Conservation (phyloP, 345 rosid genomes). For the Camelina sativa region DNA sequence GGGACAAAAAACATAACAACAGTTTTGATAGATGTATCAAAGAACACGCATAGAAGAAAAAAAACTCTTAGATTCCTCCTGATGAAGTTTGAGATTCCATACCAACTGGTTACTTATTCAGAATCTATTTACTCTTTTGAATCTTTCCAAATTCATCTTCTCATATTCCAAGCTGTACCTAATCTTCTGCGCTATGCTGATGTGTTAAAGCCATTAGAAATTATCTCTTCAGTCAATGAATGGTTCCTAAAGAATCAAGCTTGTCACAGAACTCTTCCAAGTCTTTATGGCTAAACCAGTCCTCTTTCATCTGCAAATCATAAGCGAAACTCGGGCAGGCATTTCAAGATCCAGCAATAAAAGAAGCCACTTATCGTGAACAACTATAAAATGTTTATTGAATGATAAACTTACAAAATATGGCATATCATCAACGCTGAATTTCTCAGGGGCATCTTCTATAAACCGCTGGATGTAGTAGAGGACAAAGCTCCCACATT, state of each 20-base stretch:
- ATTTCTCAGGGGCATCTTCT: constrained; percentile 55
- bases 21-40: constrained; percentile 1
- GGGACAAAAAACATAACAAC: neutral
- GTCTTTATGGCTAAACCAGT: constrained; percentile 62
- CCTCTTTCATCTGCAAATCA: constrained; percentile 57
- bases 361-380: neutral
- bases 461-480: constrained; percentile 68
- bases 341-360: neutral
- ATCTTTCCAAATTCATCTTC: neutral
- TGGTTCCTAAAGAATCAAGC: constrained; percentile 40
- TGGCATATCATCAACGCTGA: constrained; percentile 48
- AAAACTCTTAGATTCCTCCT: constrained; percentile 10
- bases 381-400: constrained; percentile 1
- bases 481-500: constrained; percentile 76
- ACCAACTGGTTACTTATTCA: constrained; percentile 21
- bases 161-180: constrained; percentile 16
- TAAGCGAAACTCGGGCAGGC: neutral
- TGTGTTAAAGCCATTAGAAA: constrained; percentile 14
- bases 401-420: constrained; percentile 56
- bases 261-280: constrained; percentile 51
- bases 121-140: constrained; percentile 5
- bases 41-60: neutral
- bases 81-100: constrained; percentile 13
- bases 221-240: constrained; percentile 22
- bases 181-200: constrained; percentile 16